phyloP scores from a whole-genome alignment of 352 stramenopile genomes.

The Phytophthora boehmeriae region DNA sequence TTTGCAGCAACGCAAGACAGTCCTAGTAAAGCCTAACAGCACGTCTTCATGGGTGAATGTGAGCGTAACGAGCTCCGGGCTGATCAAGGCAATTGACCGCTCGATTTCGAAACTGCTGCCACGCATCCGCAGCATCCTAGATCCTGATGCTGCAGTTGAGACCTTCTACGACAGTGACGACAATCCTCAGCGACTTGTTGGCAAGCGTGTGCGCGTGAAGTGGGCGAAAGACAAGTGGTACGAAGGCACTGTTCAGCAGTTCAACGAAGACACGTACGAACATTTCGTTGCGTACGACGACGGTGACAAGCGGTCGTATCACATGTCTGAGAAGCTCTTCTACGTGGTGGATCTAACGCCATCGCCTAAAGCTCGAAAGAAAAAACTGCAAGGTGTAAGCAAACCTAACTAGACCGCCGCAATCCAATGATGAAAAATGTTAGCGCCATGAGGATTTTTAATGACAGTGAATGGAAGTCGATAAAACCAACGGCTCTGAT shows the following conservation, averaged over 20 bases:
- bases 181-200: conserved; percentile 82
- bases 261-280: conserved; percentile 82
- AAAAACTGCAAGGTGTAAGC: conserved; percentile 31
- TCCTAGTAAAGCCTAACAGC: conserved; percentile 86
- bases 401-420: neutral
- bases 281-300: conserved; percentile 89
- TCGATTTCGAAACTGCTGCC: conserved; percentile 63
- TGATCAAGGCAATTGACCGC: conserved; percentile 71
- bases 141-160: conserved; percentile 47
- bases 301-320: conserved; percentile 86
- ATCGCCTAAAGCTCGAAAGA: conserved; percentile 36
- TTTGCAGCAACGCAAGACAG: conserved; percentile 76
- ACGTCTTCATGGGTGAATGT: conserved; percentile 84
- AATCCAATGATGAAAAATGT: neutral
- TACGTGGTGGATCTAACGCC: conserved; percentile 65
- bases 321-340: conserved; percentile 91
- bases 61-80: conserved; percentile 51
- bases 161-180: conserved; percentile 92
- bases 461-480: no score
- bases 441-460: no score
- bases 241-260: conserved; percentile 74
- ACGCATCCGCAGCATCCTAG: conserved; percentile 58
- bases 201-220: conserved; percentile 85
- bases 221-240: conserved; percentile 93
- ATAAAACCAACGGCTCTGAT: no score